Base-by-base conservation (phyloP, 805 yeast species). In the Zygotorulaspora chibaensis region DNA sequence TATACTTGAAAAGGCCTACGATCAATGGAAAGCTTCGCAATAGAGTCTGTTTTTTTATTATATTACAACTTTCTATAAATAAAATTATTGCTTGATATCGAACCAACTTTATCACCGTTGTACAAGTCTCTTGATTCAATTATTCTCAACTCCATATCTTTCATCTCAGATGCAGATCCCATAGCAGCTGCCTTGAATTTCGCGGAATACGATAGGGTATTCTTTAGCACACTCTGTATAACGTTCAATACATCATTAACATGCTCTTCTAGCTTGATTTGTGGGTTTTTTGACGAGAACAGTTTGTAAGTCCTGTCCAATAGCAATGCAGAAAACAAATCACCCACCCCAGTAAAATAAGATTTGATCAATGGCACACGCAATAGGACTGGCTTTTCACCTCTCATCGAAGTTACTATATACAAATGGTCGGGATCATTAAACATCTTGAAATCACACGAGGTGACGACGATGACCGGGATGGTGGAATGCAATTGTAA, bases 311-410 rank as follows among this genome's bases (percentile, higher is more conserved):
- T 68, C 53, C 86, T 75, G 62, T 83, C 78, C 3, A 83, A 70
- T 13, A 84, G 51, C 10, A 85, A 57, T 1, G 83, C 88, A 2
- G 83, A 70, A 59, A 84, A 83, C 12, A 85, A 62, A 58, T 85
- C 93, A 2, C 93, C 93, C 42, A 86, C 76, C 1, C 93, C 93
- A 27, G 80, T 81, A 58, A 84, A 84, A 1, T 71, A 65, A 10
- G 88, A 86, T 17, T 75, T 66, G 11, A 84, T 76, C 51, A 68
- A 63, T 4, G 73, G 68, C 2, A 81, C 73, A 13, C 71, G 70
- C 29, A 72, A 67, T 28, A 63, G 66, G 8, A 43, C 44, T 84
- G 76, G 9, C 76, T 72, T 25, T 26, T 46, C 23, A 37, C 35
- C 28, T 27, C 35, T 35, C 47, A 42, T 45, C 13, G 55, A 38